A percentile compares a stretch with the other conserved stretches of the same genome.
Conservation (phyloP, 306 rosid genomes). For the Castanopsis chinensis region DNA sequence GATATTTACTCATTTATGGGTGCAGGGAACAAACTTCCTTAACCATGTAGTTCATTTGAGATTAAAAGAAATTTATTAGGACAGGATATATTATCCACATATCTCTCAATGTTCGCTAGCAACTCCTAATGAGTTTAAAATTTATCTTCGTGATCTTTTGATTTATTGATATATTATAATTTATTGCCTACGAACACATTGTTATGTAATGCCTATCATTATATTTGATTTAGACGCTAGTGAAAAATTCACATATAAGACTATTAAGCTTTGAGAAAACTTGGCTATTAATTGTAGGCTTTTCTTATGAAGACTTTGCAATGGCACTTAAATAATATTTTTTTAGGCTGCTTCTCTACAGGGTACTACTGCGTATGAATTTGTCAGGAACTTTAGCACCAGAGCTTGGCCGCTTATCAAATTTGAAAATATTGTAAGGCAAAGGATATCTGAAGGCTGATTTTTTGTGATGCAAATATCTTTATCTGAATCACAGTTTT, state of each 20-base stretch:
- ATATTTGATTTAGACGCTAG: neutral
- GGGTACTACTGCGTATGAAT: constrained; percentile 65
- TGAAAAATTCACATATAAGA: neutral
- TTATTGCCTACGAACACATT: neutral
- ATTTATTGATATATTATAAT: neutral
- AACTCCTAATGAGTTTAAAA: neutral
- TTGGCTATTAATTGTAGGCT: neutral
- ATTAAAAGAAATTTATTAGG: neutral
- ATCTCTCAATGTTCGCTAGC: neutral
- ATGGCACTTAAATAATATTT: constrained; percentile 5
- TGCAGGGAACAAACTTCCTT: constrained; percentile 2
- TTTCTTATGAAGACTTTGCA: constrained; percentile 9
- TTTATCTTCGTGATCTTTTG: constrained; percentile 15
- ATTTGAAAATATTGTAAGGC: constrained; percentile 68
- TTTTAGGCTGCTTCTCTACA: constrained; percentile 35
- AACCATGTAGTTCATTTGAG: neutral
- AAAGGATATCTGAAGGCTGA: neutral
- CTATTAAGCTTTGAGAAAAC: no score
- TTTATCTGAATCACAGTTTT: neutral
- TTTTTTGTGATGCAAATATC: neutral
- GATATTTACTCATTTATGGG: constrained; percentile 1
- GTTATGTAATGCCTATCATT: neutral
- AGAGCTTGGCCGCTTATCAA: constrained; percentile 57
- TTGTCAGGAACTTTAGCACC: constrained; percentile 75
- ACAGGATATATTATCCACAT: neutral